These are phyloP conservation scores for Penicillium sp. DNA, from an alignment of 2,329 filamentous ascomycete genomes.

Conservation along the genomic window DNA sequence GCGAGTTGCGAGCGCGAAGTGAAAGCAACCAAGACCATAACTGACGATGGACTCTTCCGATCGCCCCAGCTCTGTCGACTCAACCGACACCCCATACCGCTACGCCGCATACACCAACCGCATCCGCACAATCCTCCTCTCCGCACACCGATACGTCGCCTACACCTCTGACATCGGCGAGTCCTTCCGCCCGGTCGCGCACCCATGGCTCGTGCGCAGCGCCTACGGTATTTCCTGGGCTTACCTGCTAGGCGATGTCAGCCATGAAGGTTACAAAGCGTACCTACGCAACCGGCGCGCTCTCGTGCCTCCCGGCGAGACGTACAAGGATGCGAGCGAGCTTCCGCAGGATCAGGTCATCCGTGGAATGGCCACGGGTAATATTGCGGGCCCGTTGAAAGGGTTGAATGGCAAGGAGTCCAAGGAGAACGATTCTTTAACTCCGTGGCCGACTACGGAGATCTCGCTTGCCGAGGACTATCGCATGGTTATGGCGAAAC, in stretches of 20 bases:
- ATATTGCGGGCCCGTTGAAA: conserved; percentile 22
- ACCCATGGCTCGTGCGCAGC: conserved; percentile 73
- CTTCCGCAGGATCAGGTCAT: conserved; percentile 31
- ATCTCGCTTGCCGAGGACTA: conserved; percentile 83
- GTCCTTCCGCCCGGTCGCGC: conserved; percentile 88
- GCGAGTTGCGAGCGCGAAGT: background rate
- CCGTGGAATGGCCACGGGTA: conserved; percentile 38
- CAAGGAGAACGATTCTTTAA: conserved; percentile 24
- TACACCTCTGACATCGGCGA: conserved; percentile 97
- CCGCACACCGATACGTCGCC: conserved; percentile 91
- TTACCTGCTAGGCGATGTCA: conserved; percentile 86
- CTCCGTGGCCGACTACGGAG: conserved; percentile 43
- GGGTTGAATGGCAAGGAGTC: conserved; percentile 1
- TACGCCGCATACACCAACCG: conserved; percentile 92
- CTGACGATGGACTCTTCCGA: conserved; percentile 17
- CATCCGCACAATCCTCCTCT: conserved; percentile 79
- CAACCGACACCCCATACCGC: conserved; percentile 79
- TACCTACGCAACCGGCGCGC: conserved; percentile 81
- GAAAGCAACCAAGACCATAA: background rate
- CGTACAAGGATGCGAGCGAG: conserved; percentile 40
- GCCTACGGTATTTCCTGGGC: conserved; percentile 93
- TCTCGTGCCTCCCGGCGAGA: conserved; percentile 64
- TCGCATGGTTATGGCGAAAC: conserved; percentile 83
- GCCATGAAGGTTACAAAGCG: conserved; percentile 91
- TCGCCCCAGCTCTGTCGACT: conserved; percentile 65